phyloP scores from a whole-genome alignment of 1,284 basidiomycete species.

The Ceratobasidium sp. region DNA sequence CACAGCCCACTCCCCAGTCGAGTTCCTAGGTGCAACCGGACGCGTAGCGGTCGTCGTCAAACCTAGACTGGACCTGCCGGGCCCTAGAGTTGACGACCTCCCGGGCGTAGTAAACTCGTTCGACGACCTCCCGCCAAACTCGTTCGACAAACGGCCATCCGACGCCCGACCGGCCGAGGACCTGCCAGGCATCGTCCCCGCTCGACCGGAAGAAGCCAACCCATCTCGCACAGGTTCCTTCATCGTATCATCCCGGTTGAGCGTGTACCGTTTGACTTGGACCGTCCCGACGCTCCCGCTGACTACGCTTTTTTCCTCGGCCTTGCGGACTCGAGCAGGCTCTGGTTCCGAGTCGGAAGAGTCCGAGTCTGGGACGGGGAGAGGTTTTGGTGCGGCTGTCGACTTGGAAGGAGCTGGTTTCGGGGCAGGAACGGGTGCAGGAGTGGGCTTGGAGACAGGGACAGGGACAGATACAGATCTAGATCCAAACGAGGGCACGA shows the following conservation, averaged over 20 bases:
- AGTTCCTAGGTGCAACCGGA: constrained; percentile 3
- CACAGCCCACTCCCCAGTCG: constrained; percentile 34
- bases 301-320: constrained; percentile 5
- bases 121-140: neutral
- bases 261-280: constrained; percentile 1
- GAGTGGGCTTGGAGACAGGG: neutral
- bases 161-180: too few species aligned
- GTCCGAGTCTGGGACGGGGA: neutral
- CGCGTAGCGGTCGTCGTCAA: constrained; percentile 14
- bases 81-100: constrained; percentile 14
- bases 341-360: neutral
- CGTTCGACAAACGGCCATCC: neutral
- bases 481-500: neutral
- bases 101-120: too few species aligned
- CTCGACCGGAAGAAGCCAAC: neutral
- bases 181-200: neutral
- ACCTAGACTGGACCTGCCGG: neutral
- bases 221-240: neutral
- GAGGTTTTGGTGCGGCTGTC: too few species aligned
- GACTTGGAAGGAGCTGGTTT: too few species aligned
- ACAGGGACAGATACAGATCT: neutral
- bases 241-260: neutral
- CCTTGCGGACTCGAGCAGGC: neutral
- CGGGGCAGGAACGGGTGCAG: too few species aligned
- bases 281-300: neutral